Base-by-base conservation (phyloP, 2,329 filamentous ascomycete genomes). In the Diaporthe sp. region DNA sequence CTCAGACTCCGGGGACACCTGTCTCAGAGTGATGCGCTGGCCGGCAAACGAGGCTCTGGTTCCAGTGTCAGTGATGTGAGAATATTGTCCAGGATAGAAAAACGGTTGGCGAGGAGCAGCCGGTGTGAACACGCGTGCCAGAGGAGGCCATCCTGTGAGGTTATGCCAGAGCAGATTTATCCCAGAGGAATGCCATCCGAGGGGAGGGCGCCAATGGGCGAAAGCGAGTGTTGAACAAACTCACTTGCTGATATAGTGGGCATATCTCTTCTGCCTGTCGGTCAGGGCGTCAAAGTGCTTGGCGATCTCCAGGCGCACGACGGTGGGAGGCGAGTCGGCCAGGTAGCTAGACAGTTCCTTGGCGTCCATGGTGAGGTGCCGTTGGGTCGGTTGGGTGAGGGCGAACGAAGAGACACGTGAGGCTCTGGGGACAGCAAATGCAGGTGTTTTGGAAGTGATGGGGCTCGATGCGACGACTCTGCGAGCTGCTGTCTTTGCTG, bases 301-400 rank as follows among this genome's bases (percentile, higher is more conserved):
- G 86, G 95, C 95, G 83, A 98, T 97, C 83, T 95, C 93, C 68
- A 99, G 91, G 65, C 93, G 92, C 76, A 98, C 96, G 74, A 98
- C 92, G 67, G 93, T 94, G 1, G 97, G 97, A 61, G 97, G 97
- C 78, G 93, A 93, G 85, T 99, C 97, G 63, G 97, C 96, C 77
- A 98, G 90, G 84, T 98, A 98, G 82, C 98, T 94, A 83, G 88
- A 87, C 77, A 92, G 86, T 78, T 92, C 91, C 79, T 89, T 85
- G 75, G 89, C 84, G 80, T 91, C 87, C 90, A 93, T 92, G 78
- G 83, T 86, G 80, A 83, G 77, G 58, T 77, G 74, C 71, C 79
- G 78, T 58, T 76, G 79, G 31, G 55, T 31, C 17, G 65, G 49
- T 13, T 60, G 51, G 28, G 34, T 58, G 39, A 67, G 39, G 39